Evolutionary conservation across 2,329 filamentous ascomycete species (phyloP), one percentile per base, ranked within the genome.

Genomic region (Ramichloridium luteum): DNA sequence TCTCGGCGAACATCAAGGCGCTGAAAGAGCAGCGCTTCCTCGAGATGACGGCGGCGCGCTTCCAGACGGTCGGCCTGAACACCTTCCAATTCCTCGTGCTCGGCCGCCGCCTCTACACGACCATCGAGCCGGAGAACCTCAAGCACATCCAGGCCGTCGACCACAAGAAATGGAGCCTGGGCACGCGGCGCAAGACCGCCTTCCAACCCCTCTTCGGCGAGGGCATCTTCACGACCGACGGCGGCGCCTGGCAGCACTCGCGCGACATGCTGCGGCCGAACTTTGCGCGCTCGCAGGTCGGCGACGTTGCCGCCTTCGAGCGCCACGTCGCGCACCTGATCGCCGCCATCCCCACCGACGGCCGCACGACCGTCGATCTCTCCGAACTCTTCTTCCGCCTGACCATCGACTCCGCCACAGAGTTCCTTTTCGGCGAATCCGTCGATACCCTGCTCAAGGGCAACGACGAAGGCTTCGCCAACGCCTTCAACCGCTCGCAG

Each of bases 291-390:
- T 59, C 62, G 8, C 68, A 72, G 40, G 59, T 73, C 6, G 62
- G 60, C 4, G 65, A 73, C 44, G 49, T 72, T 4, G 55, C 59
- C 1, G 70, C 68, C 1, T 75, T 79, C 31, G 75, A 80, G 44
- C 55, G 51, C 3, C 74, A 80, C 54, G 60, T 77, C 11, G 53
- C 61, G 17, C 59, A 67, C 15, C 57, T 83, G 35, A 59, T 80
- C 15, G 58, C 62, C n/a, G 63, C 65, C 13, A 63, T 83, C 6
- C 72, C 74, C 0, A 50, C 50, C 0, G 57, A 70, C 35, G 65
- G 74, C 13, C 20, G n/a, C 8, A 38, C 39, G 4, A 44, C 41
- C 6, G 63, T 80, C 6, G 70, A 80, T 42, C 56, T 80, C 16
- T 70, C 73, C 44, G 64, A 68, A 8, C 52, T 65, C 10, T 65